These are phyloP conservation scores for Aspergillus bridgeri DNA, from an alignment of 495 filamentous ascomycete genomes.

Conservation along the genomic window DNA sequence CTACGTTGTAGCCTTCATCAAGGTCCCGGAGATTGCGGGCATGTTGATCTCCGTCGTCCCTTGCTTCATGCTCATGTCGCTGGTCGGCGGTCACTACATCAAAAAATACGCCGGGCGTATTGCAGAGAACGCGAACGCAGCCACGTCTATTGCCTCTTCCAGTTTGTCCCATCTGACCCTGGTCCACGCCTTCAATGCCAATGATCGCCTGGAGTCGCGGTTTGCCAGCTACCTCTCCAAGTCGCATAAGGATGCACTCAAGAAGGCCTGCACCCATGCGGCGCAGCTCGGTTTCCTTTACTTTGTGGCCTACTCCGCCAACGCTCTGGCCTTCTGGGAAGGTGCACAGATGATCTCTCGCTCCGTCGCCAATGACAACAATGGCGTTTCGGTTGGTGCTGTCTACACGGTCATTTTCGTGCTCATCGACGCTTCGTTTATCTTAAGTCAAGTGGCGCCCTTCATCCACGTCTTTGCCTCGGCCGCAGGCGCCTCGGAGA, in stretches of 20 bases:
- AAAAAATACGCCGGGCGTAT: constrained; percentile 52
- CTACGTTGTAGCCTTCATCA: constrained; percentile 62
- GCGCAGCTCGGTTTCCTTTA: constrained; percentile 58
- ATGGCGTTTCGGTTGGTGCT: constrained; percentile 48
- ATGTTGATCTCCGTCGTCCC: constrained; percentile 57
- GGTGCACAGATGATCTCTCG: constrained; percentile 53
- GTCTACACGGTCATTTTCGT: constrained; percentile 64
- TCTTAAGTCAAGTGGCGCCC: constrained; percentile 61
- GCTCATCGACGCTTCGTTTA: constrained; percentile 58
- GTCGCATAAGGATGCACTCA: constrained; percentile 50
- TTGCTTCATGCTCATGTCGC: constrained; percentile 60
- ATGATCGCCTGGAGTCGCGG: constrained; percentile 44
- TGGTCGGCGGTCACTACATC: constrained; percentile 56
- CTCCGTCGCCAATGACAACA: constrained; percentile 36
- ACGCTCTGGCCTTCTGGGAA: constrained; percentile 64
- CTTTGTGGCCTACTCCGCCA: constrained; percentile 61
- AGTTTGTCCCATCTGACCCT: constrained; percentile 42
- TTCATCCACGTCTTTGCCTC: constrained; percentile 60
- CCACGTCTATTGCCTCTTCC: constrained; percentile 46
- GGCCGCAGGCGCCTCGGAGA: constrained; percentile 52
- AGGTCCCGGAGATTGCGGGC: constrained; percentile 40
- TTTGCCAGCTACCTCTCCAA: constrained; percentile 42
- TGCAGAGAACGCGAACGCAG: constrained; percentile 43
- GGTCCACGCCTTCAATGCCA: constrained; percentile 48
- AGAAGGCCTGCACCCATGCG: constrained; percentile 54